Base-by-base conservation (phyloP, 2,329 filamentous ascomycete genomes). In the Colletotrichum sidae region DNA sequence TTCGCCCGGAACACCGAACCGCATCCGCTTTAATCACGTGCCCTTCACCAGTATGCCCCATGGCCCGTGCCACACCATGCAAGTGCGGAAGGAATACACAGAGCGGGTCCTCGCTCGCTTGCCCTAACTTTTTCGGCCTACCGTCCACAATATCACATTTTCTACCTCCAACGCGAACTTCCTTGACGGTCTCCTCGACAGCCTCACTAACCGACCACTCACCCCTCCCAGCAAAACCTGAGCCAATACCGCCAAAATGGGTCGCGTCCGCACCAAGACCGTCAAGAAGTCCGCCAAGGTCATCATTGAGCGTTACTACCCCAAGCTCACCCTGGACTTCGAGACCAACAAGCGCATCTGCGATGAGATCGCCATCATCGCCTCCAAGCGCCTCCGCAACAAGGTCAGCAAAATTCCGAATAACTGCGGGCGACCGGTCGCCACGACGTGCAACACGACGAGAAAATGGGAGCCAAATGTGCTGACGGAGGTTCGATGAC, bases 301-400 rank as follows among this genome's bases (percentile, higher is more conserved):
- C 89, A 95, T 98, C 87, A 98, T 99, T 85, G 94, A 97, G 92
- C 90, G 92, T 74, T 96, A 96, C 88, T 96, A 97, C 87, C 96
- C 96, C 80, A 94, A 93, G 86, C 89, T 99, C 82, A 97, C 94
- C 72, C 93, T 98, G 80, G 96, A 99, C 88, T 99, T 99, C 87
- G 96, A 99, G 91, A 97, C 93, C 90, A 97, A 97, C 92, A 97
- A 97, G 92, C 89, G 94, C 78, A 96, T 98, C 79, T 98, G 96
- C 88, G 96, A 98, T 94, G 96, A 99, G 87, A 96, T 99, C 77
- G 96, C 96, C 80, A 97, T 99, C 84, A 99, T 99, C 81, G 93
- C 96, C 76, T 96, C 92, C 77, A 99, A 99, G 93, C 91, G 96
- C 81, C 92, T 99, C 78, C 91, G 96, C 86, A 99, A 99, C 92